Percentiles rank a stretch among this genome's conserved stretches.
Conservation (phyloP, 2,329 filamentous ascomycete genomes). For the Cyclaneusma minus region DNA sequence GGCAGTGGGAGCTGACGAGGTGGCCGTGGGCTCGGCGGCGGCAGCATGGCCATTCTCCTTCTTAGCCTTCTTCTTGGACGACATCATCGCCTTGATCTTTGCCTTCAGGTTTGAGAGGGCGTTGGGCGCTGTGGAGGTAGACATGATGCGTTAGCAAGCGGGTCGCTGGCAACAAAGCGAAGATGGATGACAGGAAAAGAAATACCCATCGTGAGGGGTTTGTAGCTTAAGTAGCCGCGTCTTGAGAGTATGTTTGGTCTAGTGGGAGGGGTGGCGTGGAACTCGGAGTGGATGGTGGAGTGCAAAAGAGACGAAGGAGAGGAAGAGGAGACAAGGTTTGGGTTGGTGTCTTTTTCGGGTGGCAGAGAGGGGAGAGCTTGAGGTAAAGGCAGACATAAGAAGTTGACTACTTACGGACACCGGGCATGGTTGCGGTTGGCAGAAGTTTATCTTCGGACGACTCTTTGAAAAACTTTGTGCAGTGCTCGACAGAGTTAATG, state of each 20-base stretch:
- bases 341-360: too few species aligned
- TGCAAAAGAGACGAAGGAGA: conserved; percentile 1
- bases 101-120: conserved; percentile 14
- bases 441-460: background rate
- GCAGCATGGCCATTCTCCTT: too few species aligned
- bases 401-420: conserved; percentile 15
- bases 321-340: conserved; percentile 1
- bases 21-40: conserved; percentile 8
- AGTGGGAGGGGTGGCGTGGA: conserved; percentile 1
- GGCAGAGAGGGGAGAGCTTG: too few species aligned
- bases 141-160: background rate
- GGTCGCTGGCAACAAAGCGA: background rate
- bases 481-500: conserved; percentile 1
- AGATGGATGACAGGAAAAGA: background rate
- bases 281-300: conserved; percentile 1
- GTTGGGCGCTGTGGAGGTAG: conserved; percentile 14
- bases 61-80: conserved; percentile 14
- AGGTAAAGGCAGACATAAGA: background rate
- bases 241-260: too few species aligned
- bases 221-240: too few species aligned
- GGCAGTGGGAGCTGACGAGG: conserved; percentile 2
- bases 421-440: conserved; percentile 12
- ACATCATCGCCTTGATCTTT: conserved; percentile 16
- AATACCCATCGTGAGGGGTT: too few species aligned
- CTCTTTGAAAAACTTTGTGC: background rate